Percentiles rank a stretch among this genome's conserved stretches.
phyloP scores from a whole-genome alignment of 306 rosid genomes.

The Quercus engelmannii region DNA sequence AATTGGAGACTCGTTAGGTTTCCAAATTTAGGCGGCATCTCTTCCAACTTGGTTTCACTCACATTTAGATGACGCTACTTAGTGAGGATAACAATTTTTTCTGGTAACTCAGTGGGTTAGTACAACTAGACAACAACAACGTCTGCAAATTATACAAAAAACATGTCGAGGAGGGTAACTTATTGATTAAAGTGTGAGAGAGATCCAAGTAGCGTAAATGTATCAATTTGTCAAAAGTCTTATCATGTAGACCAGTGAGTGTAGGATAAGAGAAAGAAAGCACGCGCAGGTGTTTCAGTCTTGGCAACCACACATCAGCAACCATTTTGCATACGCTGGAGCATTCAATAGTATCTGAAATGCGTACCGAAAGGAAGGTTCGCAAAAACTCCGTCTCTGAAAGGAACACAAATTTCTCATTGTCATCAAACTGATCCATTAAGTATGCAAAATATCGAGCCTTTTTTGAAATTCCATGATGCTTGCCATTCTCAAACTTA shows the following conservation, averaged over 20 bases:
- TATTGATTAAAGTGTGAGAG: not conserved
- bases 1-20: not conserved
- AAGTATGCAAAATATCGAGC: constrained; percentile 9
- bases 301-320: too few relatives aligned
- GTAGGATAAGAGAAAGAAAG: not conserved
- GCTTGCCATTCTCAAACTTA: not conserved
- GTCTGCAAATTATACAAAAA: constrained; percentile 21
- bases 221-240: not conserved
- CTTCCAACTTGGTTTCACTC: not conserved
- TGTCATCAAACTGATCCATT: not conserved
- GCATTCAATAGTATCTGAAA: too few relatives aligned
- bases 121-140: not conserved
- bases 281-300: not conserved
- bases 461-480: not conserved
- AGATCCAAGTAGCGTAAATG: constrained; percentile 18
- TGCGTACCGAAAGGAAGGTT: not conserved
- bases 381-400: not conserved
- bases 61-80: not conserved
- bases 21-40: not conserved
- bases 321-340: rapidly evolving
- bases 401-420: not conserved
- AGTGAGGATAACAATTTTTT: too few relatives aligned
- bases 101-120: not conserved
- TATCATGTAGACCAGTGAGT: not conserved
- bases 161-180: not conserved